Evolutionary conservation across 2,329 filamentous ascomycete species (phyloP), one percentile per base, ranked within the genome.

Genomic region (Furcasterigmium furcatum): DNA sequence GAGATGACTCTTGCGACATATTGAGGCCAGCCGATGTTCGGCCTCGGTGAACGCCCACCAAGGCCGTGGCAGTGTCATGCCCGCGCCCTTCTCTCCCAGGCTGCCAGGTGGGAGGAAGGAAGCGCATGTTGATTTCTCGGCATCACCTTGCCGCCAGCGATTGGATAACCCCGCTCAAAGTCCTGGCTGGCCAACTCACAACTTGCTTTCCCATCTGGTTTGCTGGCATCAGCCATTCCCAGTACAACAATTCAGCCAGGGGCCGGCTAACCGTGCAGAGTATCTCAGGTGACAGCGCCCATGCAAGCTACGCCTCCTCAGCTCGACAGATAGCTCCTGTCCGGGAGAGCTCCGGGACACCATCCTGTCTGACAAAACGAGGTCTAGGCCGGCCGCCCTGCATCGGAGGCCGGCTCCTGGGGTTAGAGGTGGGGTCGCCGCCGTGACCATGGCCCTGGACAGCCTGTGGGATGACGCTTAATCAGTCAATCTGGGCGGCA

Each of bases 311-410:
- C 34, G 34, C 34, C 34, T 36, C 34, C 34, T 36, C 34, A n/a
- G 30, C 16, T 18, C 34, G 34, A 18, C 24, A 36, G 14, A 32
- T 13, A 16, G 30, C 34, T 16, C n/a, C 18, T 16, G 9, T 36
- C 34, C 9, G 16, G 12, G 9, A 19, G n/a, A 18, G n/a, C n/a
- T 10, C 34, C 12, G 34, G n/a, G 9, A 18, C 34, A 18, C 34
- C 34, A 36, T 9, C 18, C 18, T 16, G 12, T 36, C 34, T 14
- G 34, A n/a, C 7, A 7, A 10, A 18, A 18, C 12, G 34, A 16
- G 34, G 16, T 36, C 34, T 36, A 36, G 34, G 34, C 34, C 34
- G 34, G 34, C 34, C n/a, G n/a, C n/a, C n/a, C 34, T 36, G n/a
- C n/a, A 36, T 18, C 34, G 16, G n/a, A 18, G n/a, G n/a, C n/a